Conservation (phyloP, 768 basidiomycete genomes). For the Hysterangium stoloniferum region DNA sequence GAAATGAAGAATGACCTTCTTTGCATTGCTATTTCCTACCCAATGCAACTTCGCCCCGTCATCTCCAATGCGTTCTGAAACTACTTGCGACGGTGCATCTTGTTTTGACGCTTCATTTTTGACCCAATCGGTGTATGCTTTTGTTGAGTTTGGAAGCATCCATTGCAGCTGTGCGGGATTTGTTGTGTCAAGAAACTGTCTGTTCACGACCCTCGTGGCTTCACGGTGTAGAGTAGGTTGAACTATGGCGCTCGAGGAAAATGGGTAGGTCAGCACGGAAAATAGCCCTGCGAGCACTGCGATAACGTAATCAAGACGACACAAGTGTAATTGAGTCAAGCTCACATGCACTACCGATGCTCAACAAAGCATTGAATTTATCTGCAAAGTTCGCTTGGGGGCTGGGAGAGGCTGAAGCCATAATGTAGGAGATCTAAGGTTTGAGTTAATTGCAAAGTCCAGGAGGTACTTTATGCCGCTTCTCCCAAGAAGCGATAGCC, state of each 20-base stretch:
- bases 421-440: no score
- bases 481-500: no score
- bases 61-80: not conserved
- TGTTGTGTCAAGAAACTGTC: not conserved
- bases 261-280: not conserved
- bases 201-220: not conserved
- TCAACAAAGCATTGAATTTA: no score
- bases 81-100: not conserved
- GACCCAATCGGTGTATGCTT: conserved; percentile 1
- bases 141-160: not conserved
- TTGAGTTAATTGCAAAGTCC: no score
- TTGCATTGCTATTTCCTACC: conserved; percentile 1
- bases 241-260: not conserved
- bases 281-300: no score
- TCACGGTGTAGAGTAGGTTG: not conserved
- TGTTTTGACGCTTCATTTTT: not conserved
- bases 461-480: no score
- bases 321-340: no score
- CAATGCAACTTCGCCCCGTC: conserved; percentile 8
- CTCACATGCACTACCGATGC: no score
- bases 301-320: no score
- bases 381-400: no score
- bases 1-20: conserved; percentile 5
- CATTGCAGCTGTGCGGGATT: conserved; percentile 3
- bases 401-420: no score